Evolutionary conservation across 768 basidiomycete species (phyloP), one percentile per base, ranked within the genome.

Genomic region (Leccinellum albellum): DNA sequence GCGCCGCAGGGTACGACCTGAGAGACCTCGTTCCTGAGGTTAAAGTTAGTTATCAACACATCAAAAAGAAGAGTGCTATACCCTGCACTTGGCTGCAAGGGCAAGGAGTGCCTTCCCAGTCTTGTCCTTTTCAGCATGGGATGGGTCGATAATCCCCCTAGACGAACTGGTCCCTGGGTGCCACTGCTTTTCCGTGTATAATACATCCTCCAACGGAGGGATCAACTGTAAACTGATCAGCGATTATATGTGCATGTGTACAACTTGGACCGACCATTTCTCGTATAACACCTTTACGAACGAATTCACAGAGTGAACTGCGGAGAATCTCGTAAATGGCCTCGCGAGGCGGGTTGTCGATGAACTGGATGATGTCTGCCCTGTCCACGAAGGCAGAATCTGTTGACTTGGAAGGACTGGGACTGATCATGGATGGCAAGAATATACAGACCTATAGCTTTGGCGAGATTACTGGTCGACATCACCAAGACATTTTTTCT

Each of bases 321-420:
- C 87, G 81, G 28, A 98, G 75, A 61, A 99, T 98, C 71, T 94
- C 90, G 74, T 97, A 98, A 48, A 98, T 83, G 1, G 94, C 97
- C 61, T 94, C 89, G 15, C 87, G 82, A 6, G 94, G 87, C 1
- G 97, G 97, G 7, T 94, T 79, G 61, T 94, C 95, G 20, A 98
- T 81, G 65, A 93, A 97, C 77, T 96, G 95, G 20, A 97, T 85
- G 50, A 98, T 94, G 66, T 99, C 97, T 9, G 96, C 97, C 40
- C 97, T 88, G 68, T 98, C 97, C 49, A 98, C 86, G 69, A 98
- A 98, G 4, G 96, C 97, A 50, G 85, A 86, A 65, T 99, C 96
- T 98, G 20, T 32, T 9, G 47, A 47, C 20, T 46, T 50, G 45
- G 55, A 60, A 51, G n/a, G 21, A 47, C 2, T 6, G 17, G 35